Base-by-base conservation (phyloP, 176 grass and related monocot genomes). In the Areca catechu region DNA sequence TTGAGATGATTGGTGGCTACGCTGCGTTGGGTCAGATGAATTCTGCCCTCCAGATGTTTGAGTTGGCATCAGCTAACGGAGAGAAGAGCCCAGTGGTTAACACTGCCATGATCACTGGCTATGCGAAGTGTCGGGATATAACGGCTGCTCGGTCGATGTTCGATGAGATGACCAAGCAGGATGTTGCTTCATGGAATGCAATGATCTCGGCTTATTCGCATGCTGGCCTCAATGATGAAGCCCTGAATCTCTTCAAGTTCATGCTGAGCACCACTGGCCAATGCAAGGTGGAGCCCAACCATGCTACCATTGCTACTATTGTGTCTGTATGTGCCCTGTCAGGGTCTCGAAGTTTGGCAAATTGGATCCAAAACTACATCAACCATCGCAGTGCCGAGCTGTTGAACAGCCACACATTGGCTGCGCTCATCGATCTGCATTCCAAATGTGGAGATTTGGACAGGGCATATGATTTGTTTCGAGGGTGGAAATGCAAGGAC, bases 121-220 rank as follows among this genome's bases (percentile, higher is more conserved):
- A 81, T 63, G 78, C 54, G 0, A 75, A 75, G 52, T 54, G 17
- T 24, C 66, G 78, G 43, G 62, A 71, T 21, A 28, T 63, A 1
- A 23, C 23, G 51, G 78, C 67, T 58, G 78, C 78, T 49, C 61
- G 71, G 43, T 56, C 24, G 2, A 20, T 75, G 14, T 75, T 81
- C 30, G 71, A 81, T 70, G 48, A 24, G 4, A 81, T 81, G 71
- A 63, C 6, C 53, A 60, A 75, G 48, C 58, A 53, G 65, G 78
- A 81, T 34, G 66, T 65, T 70, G 71, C 78, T 22, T 53, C 66
- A 7, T 81, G 78, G 78, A 81, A 81, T 54, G 78, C 73, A 17
- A 75, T 81, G 78, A 81, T 75, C 43, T 73, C 65, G 7, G 60
- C 73, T 16, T 81, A 70, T 55, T 70, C 78, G 16, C 53, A 73